Percentiles rank a stretch among this genome's conserved stretches.
Conservation (phyloP, 768 basidiomycete species). For the Pholiota molesta region DNA sequence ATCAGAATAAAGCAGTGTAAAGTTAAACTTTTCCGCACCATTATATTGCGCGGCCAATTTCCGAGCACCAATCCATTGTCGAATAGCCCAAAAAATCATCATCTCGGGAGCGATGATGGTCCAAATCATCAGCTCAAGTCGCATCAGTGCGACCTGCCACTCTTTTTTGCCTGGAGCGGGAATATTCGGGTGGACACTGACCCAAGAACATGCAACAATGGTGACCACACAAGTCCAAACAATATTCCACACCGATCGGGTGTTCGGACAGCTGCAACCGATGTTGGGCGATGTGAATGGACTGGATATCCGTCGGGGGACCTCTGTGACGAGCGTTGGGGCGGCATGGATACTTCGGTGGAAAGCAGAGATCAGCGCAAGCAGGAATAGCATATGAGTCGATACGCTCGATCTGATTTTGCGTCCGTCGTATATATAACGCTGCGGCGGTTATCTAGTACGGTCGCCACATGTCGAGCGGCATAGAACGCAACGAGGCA, state of each 20-base stretch:
- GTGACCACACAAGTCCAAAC: conserved; percentile 16
- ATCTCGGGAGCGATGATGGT: conserved; percentile 22
- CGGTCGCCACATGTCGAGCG: neutral
- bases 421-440: neutral
- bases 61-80: conserved; percentile 22
- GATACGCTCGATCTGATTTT: neutral
- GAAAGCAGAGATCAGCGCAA: conserved; percentile 2
- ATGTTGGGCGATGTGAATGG: neutral
- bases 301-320: neutral
- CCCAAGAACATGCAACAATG: conserved; percentile 18
- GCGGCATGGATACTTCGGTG: conserved; percentile 8
- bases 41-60: conserved; percentile 1
- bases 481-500: neutral
- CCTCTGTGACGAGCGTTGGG: neutral
- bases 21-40: neutral
- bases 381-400: conserved; percentile 4
- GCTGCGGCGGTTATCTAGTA: neutral
- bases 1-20: neutral
- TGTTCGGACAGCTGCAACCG: conserved; percentile 5
- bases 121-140: conserved; percentile 17
- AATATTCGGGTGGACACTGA: conserved; percentile 15
- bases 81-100: conserved; percentile 23
- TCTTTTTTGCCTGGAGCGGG: conserved; percentile 8
- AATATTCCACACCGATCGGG: conserved; percentile 12
- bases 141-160: conserved; percentile 6